A percentile compares a stretch with the other conserved stretches of the same genome.
Evolutionary conservation across 2,329 filamentous ascomycete species (phyloP).

Genomic region (Diaporthe australafricana): DNA sequence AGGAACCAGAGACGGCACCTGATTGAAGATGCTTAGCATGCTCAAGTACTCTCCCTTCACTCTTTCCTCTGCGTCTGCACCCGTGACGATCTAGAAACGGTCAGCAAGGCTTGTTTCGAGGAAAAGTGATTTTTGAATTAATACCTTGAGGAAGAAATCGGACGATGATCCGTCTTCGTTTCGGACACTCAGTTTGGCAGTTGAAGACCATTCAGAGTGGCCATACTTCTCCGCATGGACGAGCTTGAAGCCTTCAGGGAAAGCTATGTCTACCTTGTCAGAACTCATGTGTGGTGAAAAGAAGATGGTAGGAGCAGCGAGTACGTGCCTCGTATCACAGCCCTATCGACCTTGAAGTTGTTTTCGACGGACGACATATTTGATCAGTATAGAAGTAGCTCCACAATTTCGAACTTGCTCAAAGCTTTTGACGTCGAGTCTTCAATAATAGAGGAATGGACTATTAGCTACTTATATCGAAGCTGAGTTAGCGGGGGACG

Average conservation of each 20-base stretch:
- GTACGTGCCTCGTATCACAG: background rate
- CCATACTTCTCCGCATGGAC: background rate
- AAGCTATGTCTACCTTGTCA: background rate
- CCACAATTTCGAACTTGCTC: too few species aligned
- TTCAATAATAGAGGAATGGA: too few species aligned
- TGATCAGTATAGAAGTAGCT: too few species aligned
- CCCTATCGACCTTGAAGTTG: background rate
- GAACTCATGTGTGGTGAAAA: background rate
- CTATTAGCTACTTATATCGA: too few species aligned
- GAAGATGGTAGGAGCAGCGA: background rate
- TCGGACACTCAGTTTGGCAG: background rate
- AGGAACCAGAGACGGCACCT: background rate
- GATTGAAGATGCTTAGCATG: background rate
- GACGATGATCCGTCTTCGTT: background rate
- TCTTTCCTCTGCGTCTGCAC: background rate
- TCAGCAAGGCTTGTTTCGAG: background rate
- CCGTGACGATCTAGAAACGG: background rate
- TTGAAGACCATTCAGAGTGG: background rate
- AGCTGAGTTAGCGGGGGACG: background rate
- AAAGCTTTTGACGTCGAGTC: too few species aligned
- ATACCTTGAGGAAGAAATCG: background rate
- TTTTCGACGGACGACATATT: background rate
- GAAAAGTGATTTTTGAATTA: background rate
- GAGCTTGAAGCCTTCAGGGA: background rate
- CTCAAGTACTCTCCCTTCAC: background rate